These are phyloP conservation scores for Ogataea methylovora DNA, from an alignment of 805 yeast genomes.

Conservation along the genomic window DNA sequence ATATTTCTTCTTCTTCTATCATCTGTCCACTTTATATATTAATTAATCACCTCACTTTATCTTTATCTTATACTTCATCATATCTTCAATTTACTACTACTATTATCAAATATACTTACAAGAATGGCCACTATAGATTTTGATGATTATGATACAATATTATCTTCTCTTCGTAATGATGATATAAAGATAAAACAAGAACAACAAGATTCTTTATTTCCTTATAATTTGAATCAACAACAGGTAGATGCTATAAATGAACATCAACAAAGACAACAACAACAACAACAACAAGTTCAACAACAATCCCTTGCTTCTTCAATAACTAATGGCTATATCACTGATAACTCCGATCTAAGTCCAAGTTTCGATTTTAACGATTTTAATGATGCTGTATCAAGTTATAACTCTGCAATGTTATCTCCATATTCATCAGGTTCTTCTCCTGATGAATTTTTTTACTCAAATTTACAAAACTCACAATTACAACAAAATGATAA, in stretches of 20 bases:
- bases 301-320: not conserved
- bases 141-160: conserved; percentile 23
- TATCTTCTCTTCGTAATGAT: conserved; percentile 15
- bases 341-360: not conserved
- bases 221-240: too few species aligned
- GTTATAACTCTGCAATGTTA: conserved; percentile 20
- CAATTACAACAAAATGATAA: too few species aligned
- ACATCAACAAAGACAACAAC: conserved; percentile 2
- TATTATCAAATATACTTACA: not conserved
- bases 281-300: not conserved
- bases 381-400: conserved; percentile 22
- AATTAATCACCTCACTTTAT: too few species aligned
- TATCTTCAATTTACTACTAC: too few species aligned
- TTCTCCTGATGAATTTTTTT: conserved; percentile 28
- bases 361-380: conserved; percentile 10
- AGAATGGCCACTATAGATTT: conserved; percentile 21
- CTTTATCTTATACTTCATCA: too few species aligned
- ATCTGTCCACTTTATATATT: too few species aligned
- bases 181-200: conserved; percentile 1
- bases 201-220: too few species aligned
- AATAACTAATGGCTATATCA: not conserved
- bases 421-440: conserved; percentile 30
- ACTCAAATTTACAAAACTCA: not conserved
- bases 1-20: too few species aligned
- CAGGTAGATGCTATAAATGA: not conserved